Evolutionary conservation across 2,329 filamentous ascomycete genomes (phyloP).

Genomic region (Hypoxylon sp.): DNA sequence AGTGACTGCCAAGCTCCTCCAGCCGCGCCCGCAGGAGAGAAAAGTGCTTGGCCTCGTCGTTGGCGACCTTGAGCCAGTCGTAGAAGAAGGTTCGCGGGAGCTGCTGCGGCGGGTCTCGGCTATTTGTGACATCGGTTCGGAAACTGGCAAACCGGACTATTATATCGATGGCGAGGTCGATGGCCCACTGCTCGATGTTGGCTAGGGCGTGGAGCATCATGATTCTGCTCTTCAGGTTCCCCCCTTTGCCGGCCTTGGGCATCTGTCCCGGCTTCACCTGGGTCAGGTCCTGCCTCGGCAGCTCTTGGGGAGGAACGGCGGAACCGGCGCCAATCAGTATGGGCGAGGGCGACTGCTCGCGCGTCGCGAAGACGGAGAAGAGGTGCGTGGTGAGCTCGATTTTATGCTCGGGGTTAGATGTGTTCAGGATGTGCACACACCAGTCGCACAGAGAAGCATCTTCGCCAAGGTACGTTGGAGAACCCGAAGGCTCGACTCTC

Average conservation of each 20-base stretch:
- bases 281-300: conserved; percentile 51
- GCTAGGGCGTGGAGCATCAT: conserved; percentile 57
- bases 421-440: conserved; percentile 56
- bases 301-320: conserved; percentile 49
- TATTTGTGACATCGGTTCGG: conserved; percentile 43
- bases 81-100: conserved; percentile 55
- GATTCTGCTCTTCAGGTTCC: conserved; percentile 53
- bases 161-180: conserved; percentile 57
- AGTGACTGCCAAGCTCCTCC: conserved; percentile 54
- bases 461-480: conserved; percentile 47
- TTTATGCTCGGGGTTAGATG: conserved; percentile 55
- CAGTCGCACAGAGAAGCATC: conserved; percentile 56
- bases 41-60: conserved; percentile 57
- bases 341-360: conserved; percentile 49
- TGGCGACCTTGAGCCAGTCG: conserved; percentile 58
- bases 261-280: conserved; percentile 51
- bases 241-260: conserved; percentile 52
- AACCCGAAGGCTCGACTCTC: conserved; percentile 29
- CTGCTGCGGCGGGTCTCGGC: conserved; percentile 32
- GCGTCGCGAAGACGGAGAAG: conserved; percentile 51
- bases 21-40: conserved; percentile 54
- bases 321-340: conserved; percentile 53
- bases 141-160: conserved; percentile 56
- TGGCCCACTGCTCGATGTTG: conserved; percentile 58
- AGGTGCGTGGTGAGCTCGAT: conserved; percentile 55